phyloP scores from a whole-genome alignment of 2,329 filamentous ascomycete species.

The Penicillium sp. region DNA sequence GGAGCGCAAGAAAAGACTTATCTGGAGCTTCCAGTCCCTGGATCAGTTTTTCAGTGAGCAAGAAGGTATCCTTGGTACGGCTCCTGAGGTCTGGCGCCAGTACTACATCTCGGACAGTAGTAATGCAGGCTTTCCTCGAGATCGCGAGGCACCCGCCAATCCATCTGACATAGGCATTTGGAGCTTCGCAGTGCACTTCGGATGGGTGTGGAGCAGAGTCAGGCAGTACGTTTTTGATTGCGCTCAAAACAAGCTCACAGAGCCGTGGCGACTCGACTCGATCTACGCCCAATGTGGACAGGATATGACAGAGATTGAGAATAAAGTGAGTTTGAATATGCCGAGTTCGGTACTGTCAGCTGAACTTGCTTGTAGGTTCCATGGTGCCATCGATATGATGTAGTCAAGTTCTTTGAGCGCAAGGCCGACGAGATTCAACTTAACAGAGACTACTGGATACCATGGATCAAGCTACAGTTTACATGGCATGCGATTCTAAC shows the following conservation, averaged over 20 bases:
- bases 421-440: conserved; percentile 46
- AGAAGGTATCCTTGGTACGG: conserved; percentile 43
- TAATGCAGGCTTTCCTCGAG: conserved; percentile 19
- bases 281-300: conserved; percentile 52
- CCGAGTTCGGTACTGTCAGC: background rate
- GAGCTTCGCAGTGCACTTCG: conserved; percentile 50
- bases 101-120: conserved; percentile 27
- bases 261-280: conserved; percentile 54
- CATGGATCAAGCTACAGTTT: conserved; percentile 56
- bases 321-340: conserved; percentile 10
- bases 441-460: conserved; percentile 51
- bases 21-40: conserved; percentile 53
- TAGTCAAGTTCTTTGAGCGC: conserved; percentile 53
- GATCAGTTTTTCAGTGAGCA: conserved; percentile 53
- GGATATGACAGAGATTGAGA: conserved; percentile 52
- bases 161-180: conserved; percentile 49
- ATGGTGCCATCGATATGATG: conserved; percentile 53
- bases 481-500: conserved; percentile 54
- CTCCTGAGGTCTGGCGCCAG: conserved; percentile 43
- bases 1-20: conserved; percentile 51
- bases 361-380: conserved; percentile 27
- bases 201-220: conserved; percentile 52
- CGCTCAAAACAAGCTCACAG: conserved; percentile 47
- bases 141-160: conserved; percentile 33
- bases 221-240: conserved; percentile 50